Conservation (phyloP, 352 stramenopile species). For the Saprolegnia diclina region DNA sequence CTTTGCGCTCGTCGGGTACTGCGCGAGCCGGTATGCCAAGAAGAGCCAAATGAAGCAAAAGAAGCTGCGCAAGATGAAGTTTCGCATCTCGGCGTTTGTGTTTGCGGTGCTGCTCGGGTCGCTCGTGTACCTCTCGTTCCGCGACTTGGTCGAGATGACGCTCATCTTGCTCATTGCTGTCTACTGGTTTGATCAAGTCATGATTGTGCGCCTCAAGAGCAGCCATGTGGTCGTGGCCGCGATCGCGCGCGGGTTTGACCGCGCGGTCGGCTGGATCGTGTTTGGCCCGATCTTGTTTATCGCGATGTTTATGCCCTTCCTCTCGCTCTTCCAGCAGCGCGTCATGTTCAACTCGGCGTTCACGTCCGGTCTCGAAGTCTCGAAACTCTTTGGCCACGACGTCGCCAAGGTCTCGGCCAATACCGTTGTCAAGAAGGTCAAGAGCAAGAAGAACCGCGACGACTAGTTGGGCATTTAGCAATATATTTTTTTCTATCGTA, state of each 20-base stretch:
- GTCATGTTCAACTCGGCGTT: slow-evolving; percentile 89
- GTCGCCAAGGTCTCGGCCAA: slow-evolving; percentile 30
- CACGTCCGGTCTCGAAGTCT: slow-evolving; percentile 78
- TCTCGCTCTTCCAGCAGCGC: slow-evolving; percentile 79
- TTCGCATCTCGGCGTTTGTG: slow-evolving; percentile 30
- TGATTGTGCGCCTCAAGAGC: slow-evolving; percentile 32
- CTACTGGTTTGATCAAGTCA: slow-evolving; percentile 39
- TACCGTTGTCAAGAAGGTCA: slow-evolving; percentile 34
- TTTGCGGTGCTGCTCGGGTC: slow-evolving; percentile 29
- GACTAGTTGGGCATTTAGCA: slow-evolving; percentile 6
- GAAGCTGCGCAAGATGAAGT: slow-evolving; percentile 39
- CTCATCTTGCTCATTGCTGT: slow-evolving; percentile 29
- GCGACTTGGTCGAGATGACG: slow-evolving; percentile 34
- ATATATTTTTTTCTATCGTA: slow-evolving; percentile 13
- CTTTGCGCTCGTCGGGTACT: slow-evolving; percentile 51
- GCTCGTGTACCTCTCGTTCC: slow-evolving; percentile 32
- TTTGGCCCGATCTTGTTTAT: slow-evolving; percentile 73
- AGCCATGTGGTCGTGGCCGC: slow-evolving; percentile 32
- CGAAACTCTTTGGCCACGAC: slow-evolving; percentile 49
- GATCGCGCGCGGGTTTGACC: slow-evolving; percentile 32
- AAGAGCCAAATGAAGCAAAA: slow-evolving; percentile 41
- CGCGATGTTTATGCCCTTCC: slow-evolving; percentile 83
- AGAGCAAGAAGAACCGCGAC: slow-evolving; percentile 33
- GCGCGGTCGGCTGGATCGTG: slow-evolving; percentile 35
- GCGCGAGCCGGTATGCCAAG: slow-evolving; percentile 34